phyloP scores from a whole-genome alignment of 257 asterid genomes.

The Primulina huaijiensis region DNA sequence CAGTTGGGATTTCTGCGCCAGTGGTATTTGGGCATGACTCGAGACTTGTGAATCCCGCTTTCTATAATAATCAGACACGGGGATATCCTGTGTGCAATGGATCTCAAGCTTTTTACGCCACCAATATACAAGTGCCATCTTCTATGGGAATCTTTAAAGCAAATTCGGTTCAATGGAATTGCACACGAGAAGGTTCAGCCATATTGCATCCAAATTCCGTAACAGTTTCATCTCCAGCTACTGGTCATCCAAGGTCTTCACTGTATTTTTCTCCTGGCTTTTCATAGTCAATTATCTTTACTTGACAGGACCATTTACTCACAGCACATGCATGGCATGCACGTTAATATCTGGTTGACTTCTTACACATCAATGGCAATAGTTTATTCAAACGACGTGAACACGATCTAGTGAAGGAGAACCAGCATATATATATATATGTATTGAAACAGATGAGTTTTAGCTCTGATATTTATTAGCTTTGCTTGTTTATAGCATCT shows the following conservation, averaged over 20 bases:
- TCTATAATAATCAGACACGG: conserved; percentile 28
- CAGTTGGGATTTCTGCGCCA: conserved; percentile 22
- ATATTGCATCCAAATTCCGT: conserved; percentile 26
- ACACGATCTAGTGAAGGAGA: conserved; percentile 25
- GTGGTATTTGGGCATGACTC: conserved; percentile 27
- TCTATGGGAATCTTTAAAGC: conserved; percentile 28
- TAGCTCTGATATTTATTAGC: conserved; percentile 16
- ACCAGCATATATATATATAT: conserved; percentile 6
- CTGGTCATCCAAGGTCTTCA: conserved; percentile 31
- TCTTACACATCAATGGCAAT: conserved; percentile 9
- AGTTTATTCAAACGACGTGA: conserved; percentile 11
- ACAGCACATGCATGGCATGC: neutral
- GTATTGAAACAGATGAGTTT: conserved; percentile 30
- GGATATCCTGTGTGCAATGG: conserved; percentile 35
- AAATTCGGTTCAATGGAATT: conserved; percentile 42
- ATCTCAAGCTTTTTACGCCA: conserved; percentile 28
- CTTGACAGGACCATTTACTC: conserved; percentile 10
- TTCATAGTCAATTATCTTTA: conserved; percentile 27
- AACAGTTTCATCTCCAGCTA: conserved; percentile 30
- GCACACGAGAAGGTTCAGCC: conserved; percentile 28
- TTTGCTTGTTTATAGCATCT: conserved; percentile 27
- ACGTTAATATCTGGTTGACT: conserved; percentile 3
- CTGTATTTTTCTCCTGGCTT: conserved; percentile 38
- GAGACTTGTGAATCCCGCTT: conserved; percentile 27
- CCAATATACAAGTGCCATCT: conserved; percentile 29